Percentiles rank a stretch among this genome's conserved stretches.
Conservation (phyloP, 1,284 basidiomycete genomes). For the Stereum hirsutum region DNA sequence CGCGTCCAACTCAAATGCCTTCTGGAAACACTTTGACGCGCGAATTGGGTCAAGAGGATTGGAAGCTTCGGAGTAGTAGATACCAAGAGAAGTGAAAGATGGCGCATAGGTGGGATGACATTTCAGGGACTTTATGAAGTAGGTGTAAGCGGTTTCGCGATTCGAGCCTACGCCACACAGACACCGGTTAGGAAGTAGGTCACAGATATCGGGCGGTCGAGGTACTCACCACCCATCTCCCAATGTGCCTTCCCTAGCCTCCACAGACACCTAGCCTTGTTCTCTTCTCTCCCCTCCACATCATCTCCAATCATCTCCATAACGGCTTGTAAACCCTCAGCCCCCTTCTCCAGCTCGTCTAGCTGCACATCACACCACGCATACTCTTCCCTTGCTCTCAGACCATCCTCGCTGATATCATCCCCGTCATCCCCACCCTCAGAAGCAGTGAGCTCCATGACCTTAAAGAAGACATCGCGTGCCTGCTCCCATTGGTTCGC, state of each 20-base stretch:
- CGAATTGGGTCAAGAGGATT: constrained; percentile 75
- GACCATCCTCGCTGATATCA: too few species aligned
- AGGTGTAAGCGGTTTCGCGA: constrained; percentile 63
- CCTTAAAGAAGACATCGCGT: constrained; percentile 46
- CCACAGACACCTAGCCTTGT: constrained; percentile 79
- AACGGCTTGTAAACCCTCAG: constrained; percentile 49
- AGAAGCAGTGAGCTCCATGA: constrained; percentile 34
- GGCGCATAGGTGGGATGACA: constrained; percentile 75
- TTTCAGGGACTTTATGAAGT: constrained; percentile 82
- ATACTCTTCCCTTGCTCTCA: constrained; percentile 73
- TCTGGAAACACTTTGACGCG: constrained; percentile 95
- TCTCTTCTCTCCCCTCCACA: constrained; percentile 39
- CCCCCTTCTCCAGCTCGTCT: constrained; percentile 42
- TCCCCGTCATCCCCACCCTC: constrained; percentile 35
- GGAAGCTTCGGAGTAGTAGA: constrained; percentile 75
- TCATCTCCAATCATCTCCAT: constrained; percentile 46
- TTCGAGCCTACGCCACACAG: constrained; percentile 23
- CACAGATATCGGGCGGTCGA: too few species aligned
- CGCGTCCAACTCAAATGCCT: constrained; percentile 95
- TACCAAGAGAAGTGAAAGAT: constrained; percentile 88
- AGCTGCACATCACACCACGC: constrained; percentile 80
- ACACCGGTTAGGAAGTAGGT: neutral
- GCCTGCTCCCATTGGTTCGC: constrained; percentile 69
- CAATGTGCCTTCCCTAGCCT: constrained; percentile 74
- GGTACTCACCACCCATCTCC: constrained; percentile 65